Evolutionary conservation across 805 yeast species (phyloP), one percentile per base, ranked within the genome.

Genomic region (Brettanomyces naardenensis): DNA sequence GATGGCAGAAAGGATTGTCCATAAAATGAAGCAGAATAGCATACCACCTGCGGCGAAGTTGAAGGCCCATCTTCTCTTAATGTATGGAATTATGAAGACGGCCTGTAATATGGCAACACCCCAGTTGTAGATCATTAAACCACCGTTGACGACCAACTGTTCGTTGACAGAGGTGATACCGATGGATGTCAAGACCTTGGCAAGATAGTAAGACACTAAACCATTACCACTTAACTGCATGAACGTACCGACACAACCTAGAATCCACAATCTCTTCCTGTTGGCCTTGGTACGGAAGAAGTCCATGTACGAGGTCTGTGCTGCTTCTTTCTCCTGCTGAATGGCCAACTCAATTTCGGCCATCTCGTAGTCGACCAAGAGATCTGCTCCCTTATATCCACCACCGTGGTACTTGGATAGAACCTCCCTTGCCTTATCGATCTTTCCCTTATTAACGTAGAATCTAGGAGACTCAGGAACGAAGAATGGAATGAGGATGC

Each of bases 381-480:
- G 13, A 5, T 33, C 36, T 23, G 29, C 19, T 6, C 36, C 36
- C 19, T 23, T 21, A 21, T 33, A 33, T 5, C 68, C 48, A 29
- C 71, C 66, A 54, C 72, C 77, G 67, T 80, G 80, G 33, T 78
- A 70, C 47, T 54, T 70, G 20, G 80, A 78, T 44, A 74, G 55
- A 28, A 71, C 52, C 31, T 61, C 54, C 44, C 64, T 47, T 17
- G 70, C 70, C 37, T 62, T 44, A 3, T 59, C 66, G 11, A 44
- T 34, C 33, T 51, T 54, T n/a, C 69, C 69, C 41, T 50, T 56
- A 36, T 53, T 44, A 21, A 64, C 43, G 36, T 57, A 53, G 40
- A 22, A 65, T 46, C 71, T 50, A 38, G 71, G 71, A 5, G 65
- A 58, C 46, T 66, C 71, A 2, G 73, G 73, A 27, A 64, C 44